Conservation (phyloP, 805 yeast species). For the Groenewaldozyma salmanticensis region DNA sequence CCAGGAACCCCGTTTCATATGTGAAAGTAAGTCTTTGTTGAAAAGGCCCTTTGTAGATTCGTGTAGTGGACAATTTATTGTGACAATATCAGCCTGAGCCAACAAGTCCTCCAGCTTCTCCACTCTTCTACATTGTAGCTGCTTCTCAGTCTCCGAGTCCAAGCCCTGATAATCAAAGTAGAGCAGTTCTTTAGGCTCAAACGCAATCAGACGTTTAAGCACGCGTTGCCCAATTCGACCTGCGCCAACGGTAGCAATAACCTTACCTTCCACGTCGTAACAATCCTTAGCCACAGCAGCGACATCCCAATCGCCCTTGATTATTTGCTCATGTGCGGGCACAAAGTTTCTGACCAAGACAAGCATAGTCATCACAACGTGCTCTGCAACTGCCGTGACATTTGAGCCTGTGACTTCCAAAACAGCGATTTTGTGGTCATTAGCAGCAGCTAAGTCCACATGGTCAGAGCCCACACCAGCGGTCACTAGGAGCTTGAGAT, state of each 20-base stretch:
- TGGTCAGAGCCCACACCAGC: slow-evolving; percentile 87
- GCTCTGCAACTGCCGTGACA: slow-evolving; percentile 74
- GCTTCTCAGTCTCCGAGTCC: slow-evolving; percentile 47
- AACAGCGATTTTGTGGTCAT: slow-evolving; percentile 54
- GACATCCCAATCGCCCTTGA: slow-evolving; percentile 60
- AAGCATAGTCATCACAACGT: slow-evolving; percentile 64
- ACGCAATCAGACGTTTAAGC: slow-evolving; percentile 59
- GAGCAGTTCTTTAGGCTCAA: slow-evolving; percentile 62
- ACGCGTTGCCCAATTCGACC: slow-evolving; percentile 77
- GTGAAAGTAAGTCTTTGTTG: slow-evolving; percentile 49
- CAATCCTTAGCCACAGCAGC: slow-evolving; percentile 67
- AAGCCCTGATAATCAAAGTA: slow-evolving; percentile 69
- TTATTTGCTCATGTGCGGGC: slow-evolving; percentile 65
- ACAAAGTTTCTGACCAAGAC: slow-evolving; percentile 66
- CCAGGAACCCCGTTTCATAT: slow-evolving; percentile 67
- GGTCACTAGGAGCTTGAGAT: slow-evolving; percentile 55
- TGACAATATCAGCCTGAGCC: slow-evolving; percentile 58
- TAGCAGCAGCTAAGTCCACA: slow-evolving; percentile 60
- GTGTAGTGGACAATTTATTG: slow-evolving; percentile 71
- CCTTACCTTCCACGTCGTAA: slow-evolving; percentile 67
- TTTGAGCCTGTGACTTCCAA: slow-evolving; percentile 78
- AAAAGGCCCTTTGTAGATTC: slow-evolving; percentile 58
- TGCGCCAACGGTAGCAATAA: slow-evolving; percentile 70
- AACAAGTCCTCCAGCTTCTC: slow-evolving; percentile 56
- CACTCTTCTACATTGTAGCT: slow-evolving; percentile 51